phyloP scores from a whole-genome alignment of 2,329 filamentous ascomycete genomes.

The Hypomyces rosellus region DNA sequence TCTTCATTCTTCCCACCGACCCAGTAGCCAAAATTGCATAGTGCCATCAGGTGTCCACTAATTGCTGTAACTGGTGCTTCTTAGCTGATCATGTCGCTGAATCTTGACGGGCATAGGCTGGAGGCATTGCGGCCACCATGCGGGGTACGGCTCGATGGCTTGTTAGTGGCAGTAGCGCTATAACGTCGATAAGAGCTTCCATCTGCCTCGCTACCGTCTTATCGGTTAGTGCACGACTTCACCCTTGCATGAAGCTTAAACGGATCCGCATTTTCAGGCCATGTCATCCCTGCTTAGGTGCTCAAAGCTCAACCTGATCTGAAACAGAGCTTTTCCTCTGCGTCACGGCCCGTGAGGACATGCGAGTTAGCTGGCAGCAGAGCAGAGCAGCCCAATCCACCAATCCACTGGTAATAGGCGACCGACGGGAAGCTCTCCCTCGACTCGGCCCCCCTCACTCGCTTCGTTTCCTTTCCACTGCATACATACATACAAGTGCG shows the following conservation, averaged over 20 bases:
- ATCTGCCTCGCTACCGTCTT: neutral
- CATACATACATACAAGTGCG: too few relatives aligned
- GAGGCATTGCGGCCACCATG: conserved; percentile 3
- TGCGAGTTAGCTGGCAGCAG: too few relatives aligned
- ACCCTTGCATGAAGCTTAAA: neutral
- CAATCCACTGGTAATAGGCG: too few relatives aligned
- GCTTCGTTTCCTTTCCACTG: too few relatives aligned
- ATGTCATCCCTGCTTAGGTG: neutral
- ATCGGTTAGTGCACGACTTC: conserved; percentile 11
- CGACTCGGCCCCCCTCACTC: too few relatives aligned
- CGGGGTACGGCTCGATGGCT: conserved; percentile 5
- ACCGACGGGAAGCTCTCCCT: too few relatives aligned
- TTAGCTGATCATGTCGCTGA: neutral
- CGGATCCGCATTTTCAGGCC: neutral
- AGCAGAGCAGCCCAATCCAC: too few relatives aligned
- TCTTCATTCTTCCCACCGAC: neutral
- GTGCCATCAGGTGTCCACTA: neutral
- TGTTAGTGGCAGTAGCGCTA: neutral
- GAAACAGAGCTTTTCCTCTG: too few relatives aligned
- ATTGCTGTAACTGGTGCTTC: neutral
- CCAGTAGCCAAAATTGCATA: neutral
- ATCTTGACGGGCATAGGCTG: neutral
- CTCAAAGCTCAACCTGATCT: neutral
- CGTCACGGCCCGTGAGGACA: too few relatives aligned
- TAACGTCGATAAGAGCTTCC: conserved; percentile 8